These are phyloP conservation scores for Pseudopithomyces chartarum DNA, from an alignment of 2,329 filamentous ascomycete genomes.

Conservation along the genomic window DNA sequence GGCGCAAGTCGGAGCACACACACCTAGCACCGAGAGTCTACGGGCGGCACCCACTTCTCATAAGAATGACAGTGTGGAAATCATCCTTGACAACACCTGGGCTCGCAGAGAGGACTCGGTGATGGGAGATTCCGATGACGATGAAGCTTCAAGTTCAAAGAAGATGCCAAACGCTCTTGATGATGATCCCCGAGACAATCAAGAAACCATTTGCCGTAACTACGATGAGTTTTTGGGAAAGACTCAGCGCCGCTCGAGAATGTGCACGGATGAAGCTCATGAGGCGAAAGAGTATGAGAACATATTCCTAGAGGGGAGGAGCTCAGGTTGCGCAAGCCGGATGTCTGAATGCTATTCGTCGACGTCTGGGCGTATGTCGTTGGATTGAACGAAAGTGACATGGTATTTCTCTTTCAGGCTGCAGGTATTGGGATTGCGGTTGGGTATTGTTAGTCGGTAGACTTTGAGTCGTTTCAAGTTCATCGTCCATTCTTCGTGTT, in stretches of 20 bases:
- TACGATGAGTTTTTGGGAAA: conserved; percentile 1
- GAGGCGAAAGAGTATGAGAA: conserved; percentile 4
- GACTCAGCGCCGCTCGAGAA: neutral
- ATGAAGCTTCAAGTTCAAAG: neutral
- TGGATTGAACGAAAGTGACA: neutral
- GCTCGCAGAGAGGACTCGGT: neutral
- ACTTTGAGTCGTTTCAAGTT: too few relatives aligned
- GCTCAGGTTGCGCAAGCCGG: neutral
- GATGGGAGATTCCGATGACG: neutral
- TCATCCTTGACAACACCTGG: conserved; percentile 1
- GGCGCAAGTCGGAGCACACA: conserved; percentile 11
- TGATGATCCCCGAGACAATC: neutral
- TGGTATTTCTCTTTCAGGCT: too few relatives aligned
- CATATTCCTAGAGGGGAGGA: conserved; percentile 5
- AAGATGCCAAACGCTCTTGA: neutral
- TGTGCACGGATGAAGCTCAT: neutral
- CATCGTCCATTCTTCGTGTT: too few relatives aligned
- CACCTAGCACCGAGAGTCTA: neutral
- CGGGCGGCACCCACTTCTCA: conserved; percentile 10
- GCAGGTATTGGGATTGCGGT: too few relatives aligned
- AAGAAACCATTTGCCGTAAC: conserved; percentile 2
- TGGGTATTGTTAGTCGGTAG: too few relatives aligned
- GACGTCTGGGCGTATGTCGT: neutral
- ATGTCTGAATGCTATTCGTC: neutral
- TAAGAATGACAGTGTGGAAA: conserved; percentile 15